These are phyloP conservation scores for Teratosphaeria nubilosa DNA, from an alignment of 2,329 filamentous ascomycete species.

Conservation along the genomic window DNA sequence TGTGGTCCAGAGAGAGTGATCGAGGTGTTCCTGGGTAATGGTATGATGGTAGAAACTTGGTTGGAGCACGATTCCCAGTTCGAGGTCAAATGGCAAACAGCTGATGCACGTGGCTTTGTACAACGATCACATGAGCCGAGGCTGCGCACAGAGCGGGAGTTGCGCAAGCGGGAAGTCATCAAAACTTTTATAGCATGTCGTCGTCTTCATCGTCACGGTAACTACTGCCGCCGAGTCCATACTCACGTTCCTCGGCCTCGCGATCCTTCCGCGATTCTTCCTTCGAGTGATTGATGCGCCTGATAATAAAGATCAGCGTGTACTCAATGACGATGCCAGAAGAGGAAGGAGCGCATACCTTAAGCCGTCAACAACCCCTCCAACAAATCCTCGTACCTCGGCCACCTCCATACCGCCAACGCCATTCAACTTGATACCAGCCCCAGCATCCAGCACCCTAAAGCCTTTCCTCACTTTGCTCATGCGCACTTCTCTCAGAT, in stretches of 20 bases:
- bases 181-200: conserved; percentile 41
- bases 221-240: conserved; percentile 39
- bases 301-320: conserved; percentile 16
- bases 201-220: conserved; percentile 49
- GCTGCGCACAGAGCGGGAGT: neutral
- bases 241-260: conserved; percentile 52
- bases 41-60: neutral
- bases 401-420: conserved; percentile 90
- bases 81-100: neutral
- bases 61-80: neutral
- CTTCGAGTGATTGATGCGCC: conserved; percentile 70
- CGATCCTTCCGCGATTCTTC: conserved; percentile 70
- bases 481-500: conserved; percentile 77
- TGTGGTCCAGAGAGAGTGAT: neutral
- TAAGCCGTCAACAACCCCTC: conserved; percentile 77
- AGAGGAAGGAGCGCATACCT: conserved; percentile 31
- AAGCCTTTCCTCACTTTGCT: conserved; percentile 77
- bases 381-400: conserved; percentile 74
- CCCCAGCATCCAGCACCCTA: conserved; percentile 58
- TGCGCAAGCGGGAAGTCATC: neutral
- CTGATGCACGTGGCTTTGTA: neutral
- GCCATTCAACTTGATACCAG: conserved; percentile 64
- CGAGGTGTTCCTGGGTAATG: neutral
- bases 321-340: neutral
- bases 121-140: neutral